These are phyloP conservation scores for Paecilomyces sp. DNA, from an alignment of 2,329 filamentous ascomycete species.

Conservation along the genomic window DNA sequence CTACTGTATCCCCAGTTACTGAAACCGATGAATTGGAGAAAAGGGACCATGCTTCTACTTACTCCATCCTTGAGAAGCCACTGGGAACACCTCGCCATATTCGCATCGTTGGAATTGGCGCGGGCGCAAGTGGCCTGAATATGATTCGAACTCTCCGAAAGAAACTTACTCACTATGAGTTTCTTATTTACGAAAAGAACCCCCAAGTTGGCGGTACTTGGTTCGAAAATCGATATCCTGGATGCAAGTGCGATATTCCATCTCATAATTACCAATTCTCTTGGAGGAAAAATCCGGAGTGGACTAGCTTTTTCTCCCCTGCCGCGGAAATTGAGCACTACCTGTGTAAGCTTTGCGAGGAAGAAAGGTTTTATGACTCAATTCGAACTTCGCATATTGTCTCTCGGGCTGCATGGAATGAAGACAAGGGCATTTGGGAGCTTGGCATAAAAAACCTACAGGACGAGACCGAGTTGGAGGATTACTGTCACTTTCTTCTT, in stretches of 20 bases:
- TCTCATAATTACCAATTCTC: slow-evolving; percentile 9
- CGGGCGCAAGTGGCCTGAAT: slow-evolving; percentile 1
- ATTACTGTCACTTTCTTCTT: slow-evolving; percentile 7
- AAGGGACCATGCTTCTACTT: too few species aligned
- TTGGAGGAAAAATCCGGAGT: slow-evolving; percentile 4
- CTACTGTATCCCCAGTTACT: too few species aligned
- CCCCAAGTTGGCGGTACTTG: not conserved
- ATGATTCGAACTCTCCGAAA: not conserved
- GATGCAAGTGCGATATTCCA: slow-evolving; percentile 4
- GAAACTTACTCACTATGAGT: not conserved
- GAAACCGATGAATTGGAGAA: too few species aligned
- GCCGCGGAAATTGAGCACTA: not conserved
- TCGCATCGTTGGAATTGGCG: slow-evolving; percentile 2
- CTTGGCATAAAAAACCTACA: not conserved
- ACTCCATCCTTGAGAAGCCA: too few species aligned
- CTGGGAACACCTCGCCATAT: too few species aligned
- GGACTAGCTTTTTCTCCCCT: not conserved
- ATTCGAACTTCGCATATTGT: not conserved
- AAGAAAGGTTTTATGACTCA: not conserved
- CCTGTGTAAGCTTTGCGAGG: not conserved
- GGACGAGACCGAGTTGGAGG: not conserved
- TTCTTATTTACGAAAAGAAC: slow-evolving; percentile 1
- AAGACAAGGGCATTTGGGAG: not conserved
- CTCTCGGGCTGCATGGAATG: not conserved
- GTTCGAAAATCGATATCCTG: not conserved